Conservation (phyloP, 805 yeast genomes). For the Helenozyma baotianmanensis region DNA sequence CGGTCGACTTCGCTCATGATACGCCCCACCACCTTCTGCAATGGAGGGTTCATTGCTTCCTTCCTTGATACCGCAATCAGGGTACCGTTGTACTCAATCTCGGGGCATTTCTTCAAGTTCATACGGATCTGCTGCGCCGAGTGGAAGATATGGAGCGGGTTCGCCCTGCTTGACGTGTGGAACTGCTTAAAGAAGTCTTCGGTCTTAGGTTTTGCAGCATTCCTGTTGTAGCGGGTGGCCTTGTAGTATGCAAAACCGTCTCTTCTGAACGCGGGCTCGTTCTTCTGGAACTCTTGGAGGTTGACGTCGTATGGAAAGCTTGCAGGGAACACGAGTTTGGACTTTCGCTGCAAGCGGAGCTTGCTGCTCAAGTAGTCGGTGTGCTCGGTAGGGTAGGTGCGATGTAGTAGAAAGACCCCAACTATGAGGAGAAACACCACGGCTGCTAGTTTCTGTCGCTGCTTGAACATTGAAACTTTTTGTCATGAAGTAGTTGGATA, state of each 20-base stretch:
- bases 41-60: constrained; percentile 1
- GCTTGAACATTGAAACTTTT: no score
- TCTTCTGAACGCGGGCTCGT: constrained; percentile 1
- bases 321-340: constrained; percentile 4
- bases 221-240: no score
- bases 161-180: no score
- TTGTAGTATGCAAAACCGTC: constrained; percentile 3
- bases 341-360: not conserved
- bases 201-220: no score
- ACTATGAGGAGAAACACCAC: no score
- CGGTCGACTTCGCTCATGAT: constrained; percentile 3
- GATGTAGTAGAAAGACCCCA: no score
- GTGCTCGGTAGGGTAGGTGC: no score
- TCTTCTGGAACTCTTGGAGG: constrained; percentile 3
- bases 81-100: constrained; percentile 2
- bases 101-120: constrained; percentile 4
- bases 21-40: constrained; percentile 1
- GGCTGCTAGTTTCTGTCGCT: no score
- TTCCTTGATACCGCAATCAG: constrained; percentile 5
- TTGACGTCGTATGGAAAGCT: constrained; percentile 3
- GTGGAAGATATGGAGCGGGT: constrained; percentile 4
- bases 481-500: no score
- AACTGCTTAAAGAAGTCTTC: no score
- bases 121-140: not conserved
- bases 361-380: no score